Conservation (phyloP, 129 eudicot species). For the Lactuca sativa region DNA sequence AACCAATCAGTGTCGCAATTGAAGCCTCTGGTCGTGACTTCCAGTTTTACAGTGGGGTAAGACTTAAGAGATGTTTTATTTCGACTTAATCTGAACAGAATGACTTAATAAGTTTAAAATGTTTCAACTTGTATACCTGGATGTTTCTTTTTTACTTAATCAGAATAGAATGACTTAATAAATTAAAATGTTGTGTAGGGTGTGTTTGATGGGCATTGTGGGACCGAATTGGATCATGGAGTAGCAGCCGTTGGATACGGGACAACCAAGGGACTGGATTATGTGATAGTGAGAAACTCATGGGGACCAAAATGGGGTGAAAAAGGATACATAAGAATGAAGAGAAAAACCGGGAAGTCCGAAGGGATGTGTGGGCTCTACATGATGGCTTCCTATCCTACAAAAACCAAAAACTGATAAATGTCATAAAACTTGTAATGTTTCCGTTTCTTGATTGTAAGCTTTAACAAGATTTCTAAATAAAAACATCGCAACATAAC, state of each 20-base stretch:
- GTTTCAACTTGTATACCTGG: background rate
- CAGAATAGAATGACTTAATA: too few relatives aligned
- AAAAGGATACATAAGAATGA: conserved; percentile 85
- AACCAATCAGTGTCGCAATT: conserved; percentile 82
- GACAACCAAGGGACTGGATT: conserved; percentile 52
- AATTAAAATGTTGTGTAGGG: conserved; percentile 44
- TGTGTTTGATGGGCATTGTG: conserved; percentile 80
- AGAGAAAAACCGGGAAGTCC: conserved; percentile 66
- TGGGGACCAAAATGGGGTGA: conserved; percentile 94
- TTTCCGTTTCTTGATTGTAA: conserved; percentile 6
- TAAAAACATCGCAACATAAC: conserved; percentile 17
- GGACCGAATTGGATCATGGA: conserved; percentile 76
- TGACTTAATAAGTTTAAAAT: background rate
- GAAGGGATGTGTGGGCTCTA: conserved; percentile 74
- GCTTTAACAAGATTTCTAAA: background rate
- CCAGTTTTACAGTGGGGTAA: conserved; percentile 92
- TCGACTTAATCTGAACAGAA: background rate
- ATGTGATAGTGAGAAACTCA: conserved; percentile 69
- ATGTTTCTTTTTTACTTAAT: too few relatives aligned
- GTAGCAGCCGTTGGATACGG: conserved; percentile 92
- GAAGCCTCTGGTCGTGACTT: conserved; percentile 92
- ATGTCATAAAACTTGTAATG: conserved; percentile 5
- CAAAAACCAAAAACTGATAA: conserved; percentile 34
- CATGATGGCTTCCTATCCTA: conserved; percentile 86
- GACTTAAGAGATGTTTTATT: conserved; percentile 6